A percentile compares a stretch with the other conserved stretches of the same genome.
Conservation (phyloP, 129 eudicot species). For the Flaveria linearis region DNA sequence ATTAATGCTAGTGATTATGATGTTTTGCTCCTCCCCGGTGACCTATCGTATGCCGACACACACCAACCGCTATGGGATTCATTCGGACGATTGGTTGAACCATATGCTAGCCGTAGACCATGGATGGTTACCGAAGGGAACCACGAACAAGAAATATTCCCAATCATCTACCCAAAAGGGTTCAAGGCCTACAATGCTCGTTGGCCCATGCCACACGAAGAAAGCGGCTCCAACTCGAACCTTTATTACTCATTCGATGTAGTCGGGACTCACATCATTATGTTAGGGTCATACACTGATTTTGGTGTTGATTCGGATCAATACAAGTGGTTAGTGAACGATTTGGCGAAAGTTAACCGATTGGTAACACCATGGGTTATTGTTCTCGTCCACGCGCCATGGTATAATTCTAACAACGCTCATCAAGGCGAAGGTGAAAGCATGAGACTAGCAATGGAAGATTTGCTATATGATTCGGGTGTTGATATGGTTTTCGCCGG, state of each 20-base stretch:
- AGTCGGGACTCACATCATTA: conserved; percentile 57
- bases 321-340: conserved; percentile 66
- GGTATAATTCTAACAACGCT: conserved; percentile 78
- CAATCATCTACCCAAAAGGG: conserved; percentile 49
- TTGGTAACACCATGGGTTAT: conserved; percentile 67
- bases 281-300: conserved; percentile 75
- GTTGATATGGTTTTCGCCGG: conserved; percentile 73
- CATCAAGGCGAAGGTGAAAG: conserved; percentile 86
- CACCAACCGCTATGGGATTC: conserved; percentile 88
- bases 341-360: conserved; percentile 57
- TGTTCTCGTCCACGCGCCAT: conserved; percentile 69
- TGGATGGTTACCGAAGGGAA: conserved; percentile 96
- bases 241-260: conserved; percentile 76
- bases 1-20: conserved; percentile 59
- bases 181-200: conserved; percentile 72
- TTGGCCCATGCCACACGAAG: conserved; percentile 76
- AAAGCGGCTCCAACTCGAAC: conserved; percentile 70
- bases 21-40: conserved; percentile 73
- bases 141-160: conserved; percentile 76
- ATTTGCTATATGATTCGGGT: conserved; percentile 52
- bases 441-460: conserved; percentile 80
- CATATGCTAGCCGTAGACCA: conserved; percentile 71
- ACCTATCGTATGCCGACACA: conserved; percentile 77
- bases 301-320: conserved; percentile 54
- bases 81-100: conserved; percentile 82